Percentiles rank a stretch among this genome's conserved stretches.
These are phyloP conservation scores for Hymenoscyphus repandus DNA, from an alignment of 2,329 filamentous ascomycete species.

Conservation along the genomic window DNA sequence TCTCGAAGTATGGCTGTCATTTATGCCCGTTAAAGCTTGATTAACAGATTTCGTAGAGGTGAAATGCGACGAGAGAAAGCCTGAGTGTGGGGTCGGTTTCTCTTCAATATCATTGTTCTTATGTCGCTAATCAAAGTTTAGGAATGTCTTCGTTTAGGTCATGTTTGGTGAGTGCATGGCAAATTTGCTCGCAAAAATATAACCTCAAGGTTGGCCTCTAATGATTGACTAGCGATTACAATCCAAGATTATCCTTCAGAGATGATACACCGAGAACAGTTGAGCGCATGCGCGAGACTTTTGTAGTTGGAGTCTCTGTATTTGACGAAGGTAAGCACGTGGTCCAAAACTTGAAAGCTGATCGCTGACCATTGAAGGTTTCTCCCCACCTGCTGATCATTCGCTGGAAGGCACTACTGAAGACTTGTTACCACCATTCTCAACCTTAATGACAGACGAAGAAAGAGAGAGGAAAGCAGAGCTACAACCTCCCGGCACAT, in stretches of 20 bases:
- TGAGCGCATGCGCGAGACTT: conserved; percentile 47
- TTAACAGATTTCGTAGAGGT: conserved; percentile 30
- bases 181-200: background rate
- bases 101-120: conserved; percentile 4
- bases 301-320: conserved; percentile 44
- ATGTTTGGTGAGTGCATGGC: conserved; percentile 36
- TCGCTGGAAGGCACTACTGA: conserved; percentile 18
- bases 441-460: conserved; percentile 47
- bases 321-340: conserved; percentile 51
- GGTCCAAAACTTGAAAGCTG: too few relatives aligned
- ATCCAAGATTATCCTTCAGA: conserved; percentile 48
- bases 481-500: conserved; percentile 45
- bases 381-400: background rate
- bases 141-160: conserved; percentile 50
- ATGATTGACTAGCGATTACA: conserved; percentile 48
- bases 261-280: conserved; percentile 47
- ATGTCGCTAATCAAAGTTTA: conserved; percentile 21
- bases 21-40: background rate
- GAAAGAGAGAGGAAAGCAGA: conserved; percentile 53
- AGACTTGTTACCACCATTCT: conserved; percentile 50
- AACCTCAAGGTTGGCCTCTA: background rate
- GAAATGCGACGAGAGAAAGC: conserved; percentile 52
- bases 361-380: too few relatives aligned
- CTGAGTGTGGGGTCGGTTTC: conserved; percentile 44
- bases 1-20: conserved; percentile 15